phyloP scores from a whole-genome alignment of 257 asterid genomes.

The Mitragyna speciosa region DNA sequence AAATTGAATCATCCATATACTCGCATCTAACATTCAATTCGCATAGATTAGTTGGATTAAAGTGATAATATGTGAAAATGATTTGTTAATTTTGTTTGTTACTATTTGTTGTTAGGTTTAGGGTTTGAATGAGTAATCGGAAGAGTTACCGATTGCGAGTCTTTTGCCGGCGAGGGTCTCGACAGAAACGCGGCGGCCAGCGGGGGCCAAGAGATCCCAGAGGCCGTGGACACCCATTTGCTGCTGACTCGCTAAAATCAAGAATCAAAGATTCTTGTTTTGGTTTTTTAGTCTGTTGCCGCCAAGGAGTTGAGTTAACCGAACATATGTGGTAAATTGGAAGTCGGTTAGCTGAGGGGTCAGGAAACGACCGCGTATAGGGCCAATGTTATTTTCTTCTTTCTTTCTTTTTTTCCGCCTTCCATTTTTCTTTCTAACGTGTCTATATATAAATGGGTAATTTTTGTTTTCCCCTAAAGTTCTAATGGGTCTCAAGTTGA shows the following conservation, averaged over 20 bases:
- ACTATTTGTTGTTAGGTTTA: not conserved
- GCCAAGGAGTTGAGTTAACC: conserved; percentile 17
- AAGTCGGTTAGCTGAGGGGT: conserved; percentile 9
- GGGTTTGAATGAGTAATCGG: conserved; percentile 33
- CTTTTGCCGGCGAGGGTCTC: conserved; percentile 90
- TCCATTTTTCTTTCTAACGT: too few species aligned
- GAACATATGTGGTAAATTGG: not conserved
- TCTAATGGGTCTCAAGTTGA: not conserved
- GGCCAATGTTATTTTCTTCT: too few species aligned
- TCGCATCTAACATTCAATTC: conserved; percentile 57
- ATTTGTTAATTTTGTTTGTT: too few species aligned
- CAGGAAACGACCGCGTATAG: not conserved
- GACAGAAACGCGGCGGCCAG: conserved; percentile 97
- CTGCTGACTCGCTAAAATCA: not conserved
- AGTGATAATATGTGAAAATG: too few species aligned
- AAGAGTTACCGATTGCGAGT: conserved; percentile 83
- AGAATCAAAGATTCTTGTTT: not conserved
- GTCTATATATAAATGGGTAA: too few species aligned
- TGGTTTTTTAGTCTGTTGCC: conserved; percentile 14
- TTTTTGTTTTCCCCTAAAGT: not conserved
- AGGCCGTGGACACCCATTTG: conserved; percentile 94
- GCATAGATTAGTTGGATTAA: too few species aligned
- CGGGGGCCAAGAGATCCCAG: conserved; percentile 95
- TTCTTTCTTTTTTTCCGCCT: too few species aligned
- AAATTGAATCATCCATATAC: conserved; percentile 97